Percentiles rank a stretch among this genome's conserved stretches.
These are phyloP conservation scores for Apiotrichum siamense DNA, from an alignment of 1,284 basidiomycete genomes.

Conservation along the genomic window DNA sequence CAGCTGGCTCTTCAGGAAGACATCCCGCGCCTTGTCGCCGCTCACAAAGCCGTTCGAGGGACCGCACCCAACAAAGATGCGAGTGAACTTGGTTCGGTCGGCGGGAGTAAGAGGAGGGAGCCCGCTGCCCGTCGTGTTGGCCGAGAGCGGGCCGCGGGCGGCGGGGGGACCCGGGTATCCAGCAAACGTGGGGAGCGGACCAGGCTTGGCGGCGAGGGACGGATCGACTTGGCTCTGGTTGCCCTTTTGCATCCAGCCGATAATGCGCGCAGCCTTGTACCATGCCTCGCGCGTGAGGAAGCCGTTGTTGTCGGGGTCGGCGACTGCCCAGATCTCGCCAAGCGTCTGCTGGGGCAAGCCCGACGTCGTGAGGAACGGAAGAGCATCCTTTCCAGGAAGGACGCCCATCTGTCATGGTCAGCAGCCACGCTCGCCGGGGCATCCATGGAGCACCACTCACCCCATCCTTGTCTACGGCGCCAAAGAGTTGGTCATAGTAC, in stretches of 20 bases:
- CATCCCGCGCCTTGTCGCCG: conserved; percentile 85
- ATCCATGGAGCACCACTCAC: conserved; percentile 23
- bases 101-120: conserved; percentile 65
- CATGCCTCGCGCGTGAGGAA: conserved; percentile 81
- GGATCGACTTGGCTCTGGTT: conserved; percentile 25
- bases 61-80: conserved; percentile 66
- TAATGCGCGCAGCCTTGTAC: conserved; percentile 77
- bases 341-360: conserved; percentile 69
- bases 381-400: conserved; percentile 76
- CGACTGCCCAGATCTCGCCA: conserved; percentile 88
- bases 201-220: conserved; percentile 50
- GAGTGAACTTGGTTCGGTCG: conserved; percentile 75
- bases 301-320: conserved; percentile 89
- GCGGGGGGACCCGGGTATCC: conserved; percentile 55
- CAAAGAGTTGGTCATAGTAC: conserved; percentile 45
- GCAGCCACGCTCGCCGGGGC: too few relatives aligned
- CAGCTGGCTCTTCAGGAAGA: conserved; percentile 90
- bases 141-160: conserved; percentile 39
- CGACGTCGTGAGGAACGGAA: conserved; percentile 71
- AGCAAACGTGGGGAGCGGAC: conserved; percentile 72
- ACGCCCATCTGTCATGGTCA: conserved; percentile 57
- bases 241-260: conserved; percentile 88
- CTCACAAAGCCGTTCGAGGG: conserved; percentile 67
- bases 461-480: conserved; percentile 38
- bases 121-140: conserved; percentile 34